Evolutionary conservation across 176 grass and related monocot species (phyloP).

Genomic region (Oryza officinalis): DNA sequence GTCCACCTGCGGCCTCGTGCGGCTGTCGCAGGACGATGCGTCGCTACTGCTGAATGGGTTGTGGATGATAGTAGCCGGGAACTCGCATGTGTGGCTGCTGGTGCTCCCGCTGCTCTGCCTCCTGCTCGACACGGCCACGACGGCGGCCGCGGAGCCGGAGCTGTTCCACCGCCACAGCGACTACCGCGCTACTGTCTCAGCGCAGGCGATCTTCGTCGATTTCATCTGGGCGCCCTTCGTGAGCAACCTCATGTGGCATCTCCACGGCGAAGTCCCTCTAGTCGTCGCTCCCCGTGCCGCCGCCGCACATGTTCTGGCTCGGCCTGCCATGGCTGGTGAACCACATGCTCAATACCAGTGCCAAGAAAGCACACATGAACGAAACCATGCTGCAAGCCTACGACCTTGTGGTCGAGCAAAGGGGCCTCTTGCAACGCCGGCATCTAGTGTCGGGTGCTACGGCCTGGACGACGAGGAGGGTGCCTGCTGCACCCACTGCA

Average conservation of each 20-base stretch:
- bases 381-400: conserved; percentile 58
- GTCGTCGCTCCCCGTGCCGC: conserved; percentile 35
- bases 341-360: conserved; percentile 75
- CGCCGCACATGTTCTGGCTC: conserved; percentile 86
- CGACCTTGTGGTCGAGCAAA: conserved; percentile 52
- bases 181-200: conserved; percentile 53
- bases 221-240: conserved; percentile 95
- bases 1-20: conserved; percentile 67
- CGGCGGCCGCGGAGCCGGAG: conserved; percentile 70
- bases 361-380: conserved; percentile 81
- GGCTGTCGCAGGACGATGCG: conserved; percentile 60
- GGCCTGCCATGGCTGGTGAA: conserved; percentile 71
- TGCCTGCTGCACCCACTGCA: too few relatives aligned
- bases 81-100: conserved; percentile 86
- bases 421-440: conserved; percentile 48
- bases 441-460: too few relatives aligned
- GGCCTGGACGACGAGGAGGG: too few relatives aligned
- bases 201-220: conserved; percentile 67
- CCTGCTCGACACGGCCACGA: conserved; percentile 60
- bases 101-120: conserved; percentile 79
- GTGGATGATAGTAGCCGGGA: conserved; percentile 83
- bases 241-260: conserved; percentile 64
- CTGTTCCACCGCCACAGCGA: conserved; percentile 86
- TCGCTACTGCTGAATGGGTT: conserved; percentile 82
- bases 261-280: conserved; percentile 44